Conservation (phyloP, 805 yeast genomes). For the Spathaspora gorwiae region DNA sequence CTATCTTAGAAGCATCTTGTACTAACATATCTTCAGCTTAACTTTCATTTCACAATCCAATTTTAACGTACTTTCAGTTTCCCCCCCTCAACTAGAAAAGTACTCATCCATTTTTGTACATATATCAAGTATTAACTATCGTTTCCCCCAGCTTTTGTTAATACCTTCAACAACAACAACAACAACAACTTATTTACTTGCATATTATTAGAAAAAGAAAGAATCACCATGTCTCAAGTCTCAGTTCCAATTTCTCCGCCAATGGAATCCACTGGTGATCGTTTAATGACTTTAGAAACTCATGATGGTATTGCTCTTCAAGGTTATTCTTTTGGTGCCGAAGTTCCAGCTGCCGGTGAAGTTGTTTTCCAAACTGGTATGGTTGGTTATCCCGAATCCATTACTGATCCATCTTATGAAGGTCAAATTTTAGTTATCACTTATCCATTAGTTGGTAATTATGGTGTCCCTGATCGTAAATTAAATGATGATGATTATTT, state of each 20-base stretch:
- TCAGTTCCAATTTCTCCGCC: conserved; percentile 89
- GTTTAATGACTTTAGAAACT: conserved; percentile 81
- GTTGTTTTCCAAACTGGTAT: conserved; percentile 98
- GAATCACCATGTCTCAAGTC: conserved; percentile 25
- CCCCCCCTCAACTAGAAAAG: too few species aligned
- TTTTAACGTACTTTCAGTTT: too few species aligned
- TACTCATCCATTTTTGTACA: too few species aligned
- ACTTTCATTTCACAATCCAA: too few species aligned
- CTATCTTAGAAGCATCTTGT: too few species aligned
- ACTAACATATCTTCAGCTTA: too few species aligned
- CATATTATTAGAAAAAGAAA: too few species aligned
- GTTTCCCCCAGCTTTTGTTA: too few species aligned
- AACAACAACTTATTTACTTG: too few species aligned
- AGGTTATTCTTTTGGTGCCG: conserved; percentile 97
- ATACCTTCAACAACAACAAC: too few species aligned
- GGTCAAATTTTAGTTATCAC: conserved; percentile 97
- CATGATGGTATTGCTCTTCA: conserved; percentile 81
- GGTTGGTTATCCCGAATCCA: conserved; percentile 98
- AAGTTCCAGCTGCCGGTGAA: conserved; percentile 87
- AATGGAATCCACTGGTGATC: conserved; percentile 76
- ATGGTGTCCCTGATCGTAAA: conserved; percentile 92
- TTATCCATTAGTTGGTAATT: conserved; percentile 94
- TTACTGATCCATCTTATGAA: conserved; percentile 96
- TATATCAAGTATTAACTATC: too few species aligned
- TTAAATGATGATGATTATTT: conserved; percentile 61